phyloP scores from a whole-genome alignment of 768 basidiomycete genomes.

The Mycena amicta region DNA sequence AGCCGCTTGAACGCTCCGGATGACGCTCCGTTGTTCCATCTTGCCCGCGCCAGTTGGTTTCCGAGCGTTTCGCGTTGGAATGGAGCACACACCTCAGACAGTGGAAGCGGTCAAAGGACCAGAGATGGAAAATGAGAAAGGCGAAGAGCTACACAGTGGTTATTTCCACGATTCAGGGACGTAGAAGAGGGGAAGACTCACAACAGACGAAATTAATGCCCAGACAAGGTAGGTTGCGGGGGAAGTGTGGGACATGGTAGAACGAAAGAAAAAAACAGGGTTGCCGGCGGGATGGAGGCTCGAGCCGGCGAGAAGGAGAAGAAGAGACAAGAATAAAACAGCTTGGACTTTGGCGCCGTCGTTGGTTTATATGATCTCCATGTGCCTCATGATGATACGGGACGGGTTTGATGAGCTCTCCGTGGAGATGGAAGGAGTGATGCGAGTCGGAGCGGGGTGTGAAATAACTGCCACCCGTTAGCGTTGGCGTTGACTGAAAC shows the following conservation, averaged over 20 bases:
- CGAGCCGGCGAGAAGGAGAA: conserved; percentile 28
- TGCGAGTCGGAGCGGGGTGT: neutral
- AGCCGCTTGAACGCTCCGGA: conserved; percentile 82
- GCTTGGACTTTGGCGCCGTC: neutral
- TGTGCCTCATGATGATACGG: neutral
- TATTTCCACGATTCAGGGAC: no score
- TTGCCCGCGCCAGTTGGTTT: conserved; percentile 28
- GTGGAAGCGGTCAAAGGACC: conserved; percentile 79
- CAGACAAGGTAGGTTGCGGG: conserved; percentile 66
- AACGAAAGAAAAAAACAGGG: conserved; percentile 11
- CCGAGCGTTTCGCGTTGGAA: neutral
- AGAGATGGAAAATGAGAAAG: conserved; percentile 74
- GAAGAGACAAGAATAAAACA: conserved; percentile 18
- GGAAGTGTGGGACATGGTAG: conserved; percentile 62
- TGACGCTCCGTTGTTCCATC: conserved; percentile 70
- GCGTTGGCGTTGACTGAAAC: neutral
- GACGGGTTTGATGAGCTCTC: neutral
- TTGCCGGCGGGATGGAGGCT: conserved; percentile 22
- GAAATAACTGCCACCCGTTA: neutral
- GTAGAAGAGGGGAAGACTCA: conserved; percentile 37
- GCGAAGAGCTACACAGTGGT: conserved; percentile 46
- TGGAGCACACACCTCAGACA: conserved; percentile 57
- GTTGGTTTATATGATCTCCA: neutral
- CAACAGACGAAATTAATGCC: conserved; percentile 55
- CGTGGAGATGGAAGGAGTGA: neutral